Conservation (phyloP, 2,329 filamentous ascomycete genomes). For the Coniochaeta ligniaria region DNA sequence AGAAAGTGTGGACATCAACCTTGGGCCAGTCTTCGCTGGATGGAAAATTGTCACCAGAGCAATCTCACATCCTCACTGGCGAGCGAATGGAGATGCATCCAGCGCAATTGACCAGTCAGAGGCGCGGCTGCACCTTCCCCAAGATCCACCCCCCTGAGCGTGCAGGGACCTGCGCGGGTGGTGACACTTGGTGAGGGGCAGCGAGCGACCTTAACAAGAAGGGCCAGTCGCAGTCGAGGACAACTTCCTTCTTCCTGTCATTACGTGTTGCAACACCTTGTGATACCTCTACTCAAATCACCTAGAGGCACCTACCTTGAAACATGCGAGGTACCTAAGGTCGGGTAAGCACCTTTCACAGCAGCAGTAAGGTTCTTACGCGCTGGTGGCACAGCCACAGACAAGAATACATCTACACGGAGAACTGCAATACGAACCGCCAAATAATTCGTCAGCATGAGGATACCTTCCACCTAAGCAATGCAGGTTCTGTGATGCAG, state of each 20-base stretch:
- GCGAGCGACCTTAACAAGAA: too few species aligned
- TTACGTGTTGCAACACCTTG: too few species aligned
- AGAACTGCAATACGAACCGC: background rate
- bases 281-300: too few species aligned
- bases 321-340: too few species aligned
- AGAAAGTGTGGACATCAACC: background rate
- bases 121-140: background rate
- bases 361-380: too few species aligned
- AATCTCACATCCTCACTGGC: background rate
- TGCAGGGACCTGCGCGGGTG: background rate
- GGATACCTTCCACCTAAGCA: too few species aligned
- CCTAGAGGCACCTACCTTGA: too few species aligned
- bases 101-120: background rate
- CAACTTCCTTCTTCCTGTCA: too few species aligned
- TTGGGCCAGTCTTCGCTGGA: background rate
- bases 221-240: background rate
- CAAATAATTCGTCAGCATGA: background rate
- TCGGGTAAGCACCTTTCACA: too few species aligned
- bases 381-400: too few species aligned
- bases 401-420: background rate
- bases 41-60: background rate
- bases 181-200: background rate
- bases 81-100: background rate
- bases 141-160: background rate
- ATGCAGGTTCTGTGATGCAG: background rate